Evolutionary conservation across 768 basidiomycete species (phyloP).

Genomic region (Lentinus brumalis): DNA sequence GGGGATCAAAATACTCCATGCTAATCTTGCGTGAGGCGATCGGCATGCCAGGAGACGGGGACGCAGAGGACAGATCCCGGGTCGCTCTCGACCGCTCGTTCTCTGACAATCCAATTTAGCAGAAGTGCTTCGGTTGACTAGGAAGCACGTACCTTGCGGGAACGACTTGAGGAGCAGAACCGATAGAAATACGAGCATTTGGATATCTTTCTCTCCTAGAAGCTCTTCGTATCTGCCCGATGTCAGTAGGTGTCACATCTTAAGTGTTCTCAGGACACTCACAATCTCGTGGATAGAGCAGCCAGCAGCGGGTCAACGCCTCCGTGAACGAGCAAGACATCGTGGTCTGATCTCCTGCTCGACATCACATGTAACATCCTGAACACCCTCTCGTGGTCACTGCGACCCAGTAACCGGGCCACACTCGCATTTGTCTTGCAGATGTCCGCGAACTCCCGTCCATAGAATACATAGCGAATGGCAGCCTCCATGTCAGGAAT

Average conservation of each 20-base stretch:
- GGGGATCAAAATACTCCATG: slow-evolving; percentile 61
- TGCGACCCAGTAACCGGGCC: slow-evolving; percentile 60
- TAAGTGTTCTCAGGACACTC: slow-evolving; percentile 10
- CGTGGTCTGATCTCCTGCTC: slow-evolving; percentile 4
- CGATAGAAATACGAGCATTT: slow-evolving; percentile 81
- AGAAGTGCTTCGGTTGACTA: neutral
- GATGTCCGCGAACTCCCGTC: slow-evolving; percentile 40
- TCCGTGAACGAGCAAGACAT: neutral
- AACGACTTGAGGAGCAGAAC: slow-evolving; percentile 51
- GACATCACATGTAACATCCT: slow-evolving; percentile 55
- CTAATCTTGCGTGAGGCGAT: slow-evolving; percentile 30
- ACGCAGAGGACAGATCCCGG: slow-evolving; percentile 2
- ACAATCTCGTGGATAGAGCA: slow-evolving; percentile 32
- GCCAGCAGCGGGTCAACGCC: slow-evolving; percentile 18
- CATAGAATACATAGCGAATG: slow-evolving; percentile 56
- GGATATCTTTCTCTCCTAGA: slow-evolving; percentile 60
- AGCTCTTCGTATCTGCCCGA: slow-evolving; percentile 45
- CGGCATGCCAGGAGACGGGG: slow-evolving; percentile 2
- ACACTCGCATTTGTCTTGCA: slow-evolving; percentile 62
- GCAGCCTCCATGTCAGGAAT: slow-evolving; percentile 59
- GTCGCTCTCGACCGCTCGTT: neutral
- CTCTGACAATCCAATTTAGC: neutral
- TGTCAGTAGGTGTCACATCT: neutral
- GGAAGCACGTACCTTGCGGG: slow-evolving; percentile 16
- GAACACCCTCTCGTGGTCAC: slow-evolving; percentile 74